Evolutionary conservation across 2,329 filamentous ascomycete species (phyloP).

Genomic region (Passalora sequoiae): DNA sequence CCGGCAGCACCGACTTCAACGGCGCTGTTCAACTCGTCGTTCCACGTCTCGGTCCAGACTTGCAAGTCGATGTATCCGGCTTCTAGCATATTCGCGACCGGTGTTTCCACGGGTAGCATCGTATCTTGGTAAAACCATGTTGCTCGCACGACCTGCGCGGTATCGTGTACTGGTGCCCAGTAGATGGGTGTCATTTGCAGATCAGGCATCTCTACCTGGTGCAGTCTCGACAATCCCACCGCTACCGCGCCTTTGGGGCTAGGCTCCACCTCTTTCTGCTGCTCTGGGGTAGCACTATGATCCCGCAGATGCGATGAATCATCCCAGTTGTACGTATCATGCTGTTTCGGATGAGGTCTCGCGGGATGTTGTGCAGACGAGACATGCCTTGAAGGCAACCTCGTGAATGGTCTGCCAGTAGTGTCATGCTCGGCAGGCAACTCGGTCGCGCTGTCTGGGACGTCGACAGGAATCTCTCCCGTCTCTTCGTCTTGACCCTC

Average conservation of each 20-base stretch:
- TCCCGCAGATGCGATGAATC: conserved; percentile 34
- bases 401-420: conserved; percentile 49
- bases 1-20: conserved; percentile 83
- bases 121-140: conserved; percentile 98
- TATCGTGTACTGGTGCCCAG: conserved; percentile 90
- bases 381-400: conserved; percentile 44
- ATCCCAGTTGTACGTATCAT: conserved; percentile 49
- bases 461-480: conserved; percentile 9
- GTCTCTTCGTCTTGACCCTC: conserved; percentile 18
- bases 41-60: conserved; percentile 82
- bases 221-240: conserved; percentile 83
- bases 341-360: conserved; percentile 27
- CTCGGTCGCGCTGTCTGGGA: conserved; percentile 12
- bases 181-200: conserved; percentile 91
- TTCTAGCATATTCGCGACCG: conserved; percentile 86
- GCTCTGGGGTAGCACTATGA: conserved; percentile 25
- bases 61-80: conserved; percentile 80
- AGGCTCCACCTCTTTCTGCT: conserved; percentile 26
- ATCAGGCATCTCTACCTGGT: conserved; percentile 77
- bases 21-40: conserved; percentile 82
- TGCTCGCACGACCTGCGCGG: conserved; percentile 72
- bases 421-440: conserved; percentile 24
- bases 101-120: conserved; percentile 81
- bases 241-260: conserved; percentile 58
- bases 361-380: conserved; percentile 25